Evolutionary conservation across 768 basidiomycete species (phyloP).

Genomic region (Peribolospora kevripleyi): DNA sequence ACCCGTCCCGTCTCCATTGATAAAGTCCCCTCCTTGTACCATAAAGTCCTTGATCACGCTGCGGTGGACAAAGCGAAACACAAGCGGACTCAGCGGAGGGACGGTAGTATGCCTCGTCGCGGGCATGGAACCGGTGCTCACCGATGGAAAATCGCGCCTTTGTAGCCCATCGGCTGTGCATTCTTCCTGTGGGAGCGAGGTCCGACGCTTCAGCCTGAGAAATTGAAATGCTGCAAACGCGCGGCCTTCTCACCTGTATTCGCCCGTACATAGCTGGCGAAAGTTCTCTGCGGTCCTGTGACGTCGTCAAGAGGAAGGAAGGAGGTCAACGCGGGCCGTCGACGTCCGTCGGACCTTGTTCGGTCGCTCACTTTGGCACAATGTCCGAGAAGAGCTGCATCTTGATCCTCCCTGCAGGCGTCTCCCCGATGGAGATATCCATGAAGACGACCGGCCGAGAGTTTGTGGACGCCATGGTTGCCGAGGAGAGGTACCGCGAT

Average conservation of each 20-base stretch:
- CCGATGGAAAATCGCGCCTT: slow-evolving; percentile 14
- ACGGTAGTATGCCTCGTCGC: slow-evolving; percentile 74
- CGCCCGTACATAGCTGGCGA: slow-evolving; percentile 89
- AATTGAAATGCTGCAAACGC: background rate
- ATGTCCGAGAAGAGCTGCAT: slow-evolving; percentile 95
- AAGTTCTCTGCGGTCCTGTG: slow-evolving; percentile 90
- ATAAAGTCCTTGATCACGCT: slow-evolving; percentile 37
- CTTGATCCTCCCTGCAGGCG: slow-evolving; percentile 77
- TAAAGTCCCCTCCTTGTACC: slow-evolving; percentile 74
- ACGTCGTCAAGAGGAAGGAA: background rate
- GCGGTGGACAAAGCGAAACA: too few species aligned
- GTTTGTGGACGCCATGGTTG: too few species aligned
- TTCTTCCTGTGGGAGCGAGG: slow-evolving; percentile 6
- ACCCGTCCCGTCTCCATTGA: slow-evolving; percentile 86
- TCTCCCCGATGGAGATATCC: slow-evolving; percentile 91
- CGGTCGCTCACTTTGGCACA: slow-evolving; percentile 52
- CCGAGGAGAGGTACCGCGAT: too few species aligned
- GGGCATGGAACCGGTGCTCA: slow-evolving; percentile 74
- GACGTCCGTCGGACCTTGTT: background rate
- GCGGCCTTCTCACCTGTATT: slow-evolving; percentile 41
- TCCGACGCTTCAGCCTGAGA: background rate
- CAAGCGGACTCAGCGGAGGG: background rate
- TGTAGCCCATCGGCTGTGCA: slow-evolving; percentile 13
- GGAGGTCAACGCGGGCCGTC: background rate
- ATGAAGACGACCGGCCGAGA: slow-evolving; percentile 77